Evolutionary conservation across 305 asterid species (phyloP).

Genomic region (Fraxinus latifolia): DNA sequence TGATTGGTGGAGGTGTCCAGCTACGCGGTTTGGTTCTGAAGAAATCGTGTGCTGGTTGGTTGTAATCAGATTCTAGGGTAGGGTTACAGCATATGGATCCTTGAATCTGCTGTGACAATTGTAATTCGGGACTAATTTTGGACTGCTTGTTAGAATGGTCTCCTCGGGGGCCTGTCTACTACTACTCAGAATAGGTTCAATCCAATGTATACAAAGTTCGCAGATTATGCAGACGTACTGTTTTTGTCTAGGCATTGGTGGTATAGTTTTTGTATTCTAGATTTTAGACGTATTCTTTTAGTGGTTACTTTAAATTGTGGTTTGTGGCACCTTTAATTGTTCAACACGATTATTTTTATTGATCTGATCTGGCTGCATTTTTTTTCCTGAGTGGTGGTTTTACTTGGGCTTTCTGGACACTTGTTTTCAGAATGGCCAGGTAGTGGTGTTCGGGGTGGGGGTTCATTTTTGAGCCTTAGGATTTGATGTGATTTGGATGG

Average conservation of each 20-base stretch:
- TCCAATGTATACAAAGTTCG: slow-evolving; percentile 36
- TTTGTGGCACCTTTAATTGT: background rate
- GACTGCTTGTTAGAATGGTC: slow-evolving; percentile 14
- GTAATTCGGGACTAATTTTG: slow-evolving; percentile 27
- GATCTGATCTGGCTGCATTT: background rate
- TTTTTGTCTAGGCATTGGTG: slow-evolving; percentile 2
- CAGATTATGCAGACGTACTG: slow-evolving; percentile 36
- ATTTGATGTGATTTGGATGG: background rate
- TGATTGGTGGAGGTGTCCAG: slow-evolving; percentile 32
- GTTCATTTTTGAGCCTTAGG: background rate
- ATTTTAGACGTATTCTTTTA: background rate
- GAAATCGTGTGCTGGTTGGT: slow-evolving; percentile 40
- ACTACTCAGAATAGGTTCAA: slow-evolving; percentile 24
- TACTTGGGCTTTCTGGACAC: background rate
- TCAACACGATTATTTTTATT: background rate
- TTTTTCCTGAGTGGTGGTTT: background rate
- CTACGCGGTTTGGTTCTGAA: slow-evolving; percentile 30
- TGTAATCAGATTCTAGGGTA: slow-evolving; percentile 50
- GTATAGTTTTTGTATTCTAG: background rate
- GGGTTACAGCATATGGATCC: slow-evolving; percentile 27
- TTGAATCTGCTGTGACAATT: slow-evolving; percentile 22
- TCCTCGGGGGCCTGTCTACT: slow-evolving; percentile 8
- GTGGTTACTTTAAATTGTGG: background rate
- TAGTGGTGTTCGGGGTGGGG: background rate
- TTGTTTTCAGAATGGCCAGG: background rate